Evolutionary conservation across 2,329 filamentous ascomycete genomes (phyloP).

Genomic region (Talaromyces sp.): DNA sequence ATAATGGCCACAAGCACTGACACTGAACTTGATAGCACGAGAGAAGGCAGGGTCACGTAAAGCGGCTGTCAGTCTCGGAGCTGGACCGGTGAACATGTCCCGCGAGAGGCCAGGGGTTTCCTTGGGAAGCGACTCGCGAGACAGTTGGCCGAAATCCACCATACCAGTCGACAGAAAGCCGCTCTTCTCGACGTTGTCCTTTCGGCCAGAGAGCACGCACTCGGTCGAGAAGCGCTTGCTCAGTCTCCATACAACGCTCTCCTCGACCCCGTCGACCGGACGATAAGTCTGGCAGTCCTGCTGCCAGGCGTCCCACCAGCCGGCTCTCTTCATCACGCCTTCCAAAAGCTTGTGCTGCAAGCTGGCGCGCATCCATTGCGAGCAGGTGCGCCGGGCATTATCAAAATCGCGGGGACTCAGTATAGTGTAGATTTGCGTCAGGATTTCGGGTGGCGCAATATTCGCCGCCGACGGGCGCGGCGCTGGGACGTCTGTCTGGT

Average conservation of each 20-base stretch:
- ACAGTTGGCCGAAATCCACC: slow-evolving; percentile 24
- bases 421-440: slow-evolving; percentile 44
- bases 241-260: slow-evolving; percentile 33
- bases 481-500: not conserved
- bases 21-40: slow-evolving; percentile 41
- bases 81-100: slow-evolving; percentile 13
- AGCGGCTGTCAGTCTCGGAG: slow-evolving; percentile 20
- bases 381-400: slow-evolving; percentile 55
- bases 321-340: slow-evolving; percentile 51
- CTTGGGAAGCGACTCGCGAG: slow-evolving; percentile 11
- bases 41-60: slow-evolving; percentile 13
- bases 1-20: slow-evolving; percentile 56
- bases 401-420: slow-evolving; percentile 52
- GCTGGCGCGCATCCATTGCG: slow-evolving; percentile 55
- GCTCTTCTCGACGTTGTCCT: slow-evolving; percentile 23
- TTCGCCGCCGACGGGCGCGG: slow-evolving; percentile 26
- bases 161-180: slow-evolving; percentile 35
- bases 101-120: slow-evolving; percentile 11
- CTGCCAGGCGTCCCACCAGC: slow-evolving; percentile 46
- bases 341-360: slow-evolving; percentile 48
- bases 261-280: slow-evolving; percentile 32
- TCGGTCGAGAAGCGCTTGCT: slow-evolving; percentile 47
- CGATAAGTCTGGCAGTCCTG: slow-evolving; percentile 21
- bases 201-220: slow-evolving; percentile 40
- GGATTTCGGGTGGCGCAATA: slow-evolving; percentile 43